These are phyloP conservation scores for Mycogone perniciosa DNA, from an alignment of 2,329 filamentous ascomycete species.

Conservation along the genomic window DNA sequence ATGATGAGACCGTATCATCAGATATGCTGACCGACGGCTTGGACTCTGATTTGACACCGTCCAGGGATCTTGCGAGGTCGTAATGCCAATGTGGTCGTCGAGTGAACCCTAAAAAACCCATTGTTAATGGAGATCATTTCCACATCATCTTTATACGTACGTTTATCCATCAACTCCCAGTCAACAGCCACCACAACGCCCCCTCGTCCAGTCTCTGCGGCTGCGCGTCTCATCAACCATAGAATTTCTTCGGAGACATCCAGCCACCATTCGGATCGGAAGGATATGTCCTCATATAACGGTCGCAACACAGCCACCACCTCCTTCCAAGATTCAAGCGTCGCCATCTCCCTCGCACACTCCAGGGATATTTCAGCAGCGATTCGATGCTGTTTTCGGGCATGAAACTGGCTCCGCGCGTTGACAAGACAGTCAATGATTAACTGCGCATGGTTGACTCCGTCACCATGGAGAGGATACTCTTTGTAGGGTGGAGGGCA, in stretches of 20 bases:
- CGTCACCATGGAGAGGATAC: conserved; percentile 43
- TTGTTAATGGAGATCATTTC: background rate
- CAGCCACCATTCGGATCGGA: conserved; percentile 54
- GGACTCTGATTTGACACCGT: conserved; percentile 37
- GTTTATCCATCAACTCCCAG: conserved; percentile 56
- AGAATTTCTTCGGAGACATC: conserved; percentile 53
- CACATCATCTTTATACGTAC: conserved; percentile 33
- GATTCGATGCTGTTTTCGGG: conserved; percentile 46
- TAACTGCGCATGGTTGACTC: conserved; percentile 49
- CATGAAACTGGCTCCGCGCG: conserved; percentile 48
- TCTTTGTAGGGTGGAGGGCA: conserved; percentile 59
- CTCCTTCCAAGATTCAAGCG: conserved; percentile 45
- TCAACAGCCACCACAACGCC: conserved; percentile 55
- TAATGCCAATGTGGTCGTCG: conserved; percentile 54
- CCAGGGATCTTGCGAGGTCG: conserved; percentile 51
- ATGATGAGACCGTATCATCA: conserved; percentile 46
- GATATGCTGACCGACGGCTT: conserved; percentile 46
- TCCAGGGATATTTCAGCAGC: conserved; percentile 52
- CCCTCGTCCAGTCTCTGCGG: conserved; percentile 44
- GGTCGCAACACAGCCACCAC: conserved; percentile 49
- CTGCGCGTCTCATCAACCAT: conserved; percentile 55
- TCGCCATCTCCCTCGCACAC: conserved; percentile 49
- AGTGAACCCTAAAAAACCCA: conserved; percentile 40
- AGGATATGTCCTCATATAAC: conserved; percentile 51
- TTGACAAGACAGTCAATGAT: conserved; percentile 47